Percentiles rank a stretch among this genome's conserved stretches.
These are phyloP conservation scores for Clitoria ternatea DNA, from an alignment of 306 rosid genomes.

Conservation along the genomic window DNA sequence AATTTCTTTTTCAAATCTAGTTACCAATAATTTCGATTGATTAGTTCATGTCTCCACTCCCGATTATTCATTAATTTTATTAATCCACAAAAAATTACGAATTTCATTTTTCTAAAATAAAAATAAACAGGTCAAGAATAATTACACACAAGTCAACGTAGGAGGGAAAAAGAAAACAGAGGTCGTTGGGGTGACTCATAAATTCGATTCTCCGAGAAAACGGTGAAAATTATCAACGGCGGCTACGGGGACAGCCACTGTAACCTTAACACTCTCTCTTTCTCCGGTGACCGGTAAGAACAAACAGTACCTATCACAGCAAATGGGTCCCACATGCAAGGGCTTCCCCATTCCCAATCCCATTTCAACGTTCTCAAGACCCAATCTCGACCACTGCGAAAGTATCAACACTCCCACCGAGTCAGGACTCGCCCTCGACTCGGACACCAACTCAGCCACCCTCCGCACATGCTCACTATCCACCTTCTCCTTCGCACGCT, in stretches of 20 bases:
- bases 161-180: background rate
- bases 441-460: conserved; percentile 55
- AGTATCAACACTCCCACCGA: conserved; percentile 72
- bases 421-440: conserved; percentile 64
- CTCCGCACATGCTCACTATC: conserved; percentile 59
- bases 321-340: conserved; percentile 59
- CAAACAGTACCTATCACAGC: conserved; percentile 77
- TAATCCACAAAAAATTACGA: background rate
- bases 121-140: background rate
- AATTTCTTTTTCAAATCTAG: background rate
- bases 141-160: conserved; percentile 11
- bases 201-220: conserved; percentile 31
- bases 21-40: conserved; percentile 2
- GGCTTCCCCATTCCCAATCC: conserved; percentile 72
- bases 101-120: background rate
- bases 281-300: conserved; percentile 58
- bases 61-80: background rate
- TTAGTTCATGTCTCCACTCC: background rate
- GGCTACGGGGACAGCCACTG: conserved; percentile 70
- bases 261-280: conserved; percentile 60
- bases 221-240: conserved; percentile 58
- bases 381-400: conserved; percentile 94
- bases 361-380: conserved; percentile 67
- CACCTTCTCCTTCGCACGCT: conserved; percentile 65
- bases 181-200: background rate